A percentile compares a stretch with the other conserved stretches of the same genome.
Conservation (phyloP, 805 yeast genomes). For the Yarrowia bubula region DNA sequence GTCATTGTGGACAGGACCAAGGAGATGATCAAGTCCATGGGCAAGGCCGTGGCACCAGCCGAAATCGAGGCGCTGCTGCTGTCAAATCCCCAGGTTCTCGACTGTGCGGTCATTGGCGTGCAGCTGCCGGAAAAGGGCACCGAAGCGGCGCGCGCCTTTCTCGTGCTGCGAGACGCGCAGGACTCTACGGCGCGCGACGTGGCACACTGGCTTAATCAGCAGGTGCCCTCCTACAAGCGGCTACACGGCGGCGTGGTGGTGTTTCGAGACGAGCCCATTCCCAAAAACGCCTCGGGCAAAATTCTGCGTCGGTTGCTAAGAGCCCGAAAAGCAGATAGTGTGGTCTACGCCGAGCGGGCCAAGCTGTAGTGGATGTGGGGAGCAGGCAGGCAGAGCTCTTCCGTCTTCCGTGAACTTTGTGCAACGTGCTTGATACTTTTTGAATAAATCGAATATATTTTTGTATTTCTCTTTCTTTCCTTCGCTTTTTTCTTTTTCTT, state of each 20-base stretch:
- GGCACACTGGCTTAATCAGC: slow-evolving; percentile 40
- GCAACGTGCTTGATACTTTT: not conserved
- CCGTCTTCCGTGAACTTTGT: not conserved
- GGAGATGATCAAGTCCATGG: slow-evolving; percentile 43
- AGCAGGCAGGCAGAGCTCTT: not conserved
- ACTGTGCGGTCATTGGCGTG: slow-evolving; percentile 84
- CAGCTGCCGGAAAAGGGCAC: slow-evolving; percentile 69
- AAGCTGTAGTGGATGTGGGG: not conserved
- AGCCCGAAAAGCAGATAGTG: slow-evolving; percentile 43
- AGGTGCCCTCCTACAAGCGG: slow-evolving; percentile 42
- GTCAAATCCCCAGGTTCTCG: slow-evolving; percentile 71
- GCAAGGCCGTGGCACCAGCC: slow-evolving; percentile 91
- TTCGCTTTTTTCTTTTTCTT: not conserved
- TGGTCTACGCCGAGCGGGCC: slow-evolving; percentile 25
- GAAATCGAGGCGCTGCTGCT: slow-evolving; percentile 85
- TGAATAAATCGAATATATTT: not conserved
- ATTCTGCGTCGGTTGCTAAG: slow-evolving; percentile 88
- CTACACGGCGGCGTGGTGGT: slow-evolving; percentile 55
- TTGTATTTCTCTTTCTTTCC: not conserved
- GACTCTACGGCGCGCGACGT: slow-evolving; percentile 28
- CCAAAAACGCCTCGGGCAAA: slow-evolving; percentile 94
- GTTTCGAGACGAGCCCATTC: slow-evolving; percentile 65
- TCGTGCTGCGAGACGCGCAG: slow-evolving; percentile 31
- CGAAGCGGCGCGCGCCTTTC: slow-evolving; percentile 46
- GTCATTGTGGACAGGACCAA: slow-evolving; percentile 45